Evolutionary conservation across 2,329 filamentous ascomycete genomes (phyloP), one percentile per base, ranked within the genome.

Genomic region (Colletotrichum sp.): DNA sequence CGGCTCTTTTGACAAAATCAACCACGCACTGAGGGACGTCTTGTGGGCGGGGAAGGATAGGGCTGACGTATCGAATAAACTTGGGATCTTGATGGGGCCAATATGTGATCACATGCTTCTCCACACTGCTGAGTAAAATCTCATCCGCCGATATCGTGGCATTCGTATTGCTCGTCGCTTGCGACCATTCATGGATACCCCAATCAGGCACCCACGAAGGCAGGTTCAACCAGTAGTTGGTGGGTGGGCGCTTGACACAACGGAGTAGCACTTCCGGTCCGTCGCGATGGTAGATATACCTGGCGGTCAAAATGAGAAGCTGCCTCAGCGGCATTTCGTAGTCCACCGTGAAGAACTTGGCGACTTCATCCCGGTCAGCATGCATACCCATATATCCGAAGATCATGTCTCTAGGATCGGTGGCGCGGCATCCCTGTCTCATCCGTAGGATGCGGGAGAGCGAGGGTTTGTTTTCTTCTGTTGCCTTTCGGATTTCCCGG

Each of bases 51-150:
- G 55, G 55, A 18, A 59, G 55, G 26, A 59, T 10, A 10, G 55
- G 24, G 26, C 26, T 28, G 24, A 59, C 7, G 24, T 26, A 10
- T 28, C 26, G 15, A 57, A 57, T 57, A 8, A 57, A 57, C 21
- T 26, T 44, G 8, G 39, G 39, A 44, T 18, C 16, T 1, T 0
- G 39, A 44, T 1, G 28, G 1, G 28, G 28, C 28, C 1, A 28
- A 28, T 28, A 28, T 28, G 8, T 26, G 26, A n/a, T n/a, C n/a
- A n/a, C n/a, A n/a, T n/a, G n/a, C 2, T 28, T 30, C 36, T 39
- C 16, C 16, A 44, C 4, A 5, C 1, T 0, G 16, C 36, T 1
- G 4, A 10, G 1, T 8, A 18, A 3, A 18, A 1, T 26, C 12
- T 57, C 52, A 8, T 57, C 21, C 6, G 1, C 21, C 6, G 21